A percentile compares a stretch with the other conserved stretches of the same genome.
phyloP scores from a whole-genome alignment of 805 yeast species.

The Candida boidinii region DNA sequence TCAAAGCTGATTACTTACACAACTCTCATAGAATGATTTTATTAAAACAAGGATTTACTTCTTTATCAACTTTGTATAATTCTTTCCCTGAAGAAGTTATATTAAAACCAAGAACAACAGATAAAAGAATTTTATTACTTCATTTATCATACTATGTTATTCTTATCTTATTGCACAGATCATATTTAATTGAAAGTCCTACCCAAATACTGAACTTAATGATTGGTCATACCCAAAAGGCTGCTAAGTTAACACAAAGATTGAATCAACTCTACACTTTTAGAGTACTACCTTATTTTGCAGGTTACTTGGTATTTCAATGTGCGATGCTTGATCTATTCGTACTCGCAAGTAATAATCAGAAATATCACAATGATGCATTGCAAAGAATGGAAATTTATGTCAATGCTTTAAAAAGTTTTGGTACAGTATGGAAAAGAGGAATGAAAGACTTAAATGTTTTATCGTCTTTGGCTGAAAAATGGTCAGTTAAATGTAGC shows the following conservation, averaged over 20 bases:
- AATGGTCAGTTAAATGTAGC: conserved; percentile 16
- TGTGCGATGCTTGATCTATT: conserved; percentile 26
- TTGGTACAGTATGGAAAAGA: conserved; percentile 21
- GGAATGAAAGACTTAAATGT: conserved; percentile 23
- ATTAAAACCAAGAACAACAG: conserved; percentile 9
- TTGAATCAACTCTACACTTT: conserved; percentile 10
- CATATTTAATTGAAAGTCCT: conserved; percentile 23
- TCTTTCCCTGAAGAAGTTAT: conserved; percentile 15
- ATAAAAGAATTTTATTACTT: conserved; percentile 16
- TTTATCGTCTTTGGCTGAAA: conserved; percentile 14
- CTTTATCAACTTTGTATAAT: conserved; percentile 13
- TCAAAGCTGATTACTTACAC: conserved; percentile 24
- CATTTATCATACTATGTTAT: conserved; percentile 23
- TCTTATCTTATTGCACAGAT: conserved; percentile 19
- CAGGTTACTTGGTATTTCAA: conserved; percentile 23
- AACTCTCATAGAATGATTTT: conserved; percentile 22
- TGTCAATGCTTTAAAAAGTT: conserved; percentile 15
- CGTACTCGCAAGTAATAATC: conserved; percentile 18
- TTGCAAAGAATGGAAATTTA: conserved; percentile 11
- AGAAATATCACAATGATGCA: conserved; percentile 12
- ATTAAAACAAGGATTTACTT: conserved; percentile 20
- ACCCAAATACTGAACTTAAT: conserved; percentile 16
- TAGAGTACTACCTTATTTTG: conserved; percentile 20
- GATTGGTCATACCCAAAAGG: conserved; percentile 16
- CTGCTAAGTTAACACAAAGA: conserved; percentile 13